Conservation (phyloP, 192 early-diverging fungal genomes). For the Chytriomyces confervae region DNA sequence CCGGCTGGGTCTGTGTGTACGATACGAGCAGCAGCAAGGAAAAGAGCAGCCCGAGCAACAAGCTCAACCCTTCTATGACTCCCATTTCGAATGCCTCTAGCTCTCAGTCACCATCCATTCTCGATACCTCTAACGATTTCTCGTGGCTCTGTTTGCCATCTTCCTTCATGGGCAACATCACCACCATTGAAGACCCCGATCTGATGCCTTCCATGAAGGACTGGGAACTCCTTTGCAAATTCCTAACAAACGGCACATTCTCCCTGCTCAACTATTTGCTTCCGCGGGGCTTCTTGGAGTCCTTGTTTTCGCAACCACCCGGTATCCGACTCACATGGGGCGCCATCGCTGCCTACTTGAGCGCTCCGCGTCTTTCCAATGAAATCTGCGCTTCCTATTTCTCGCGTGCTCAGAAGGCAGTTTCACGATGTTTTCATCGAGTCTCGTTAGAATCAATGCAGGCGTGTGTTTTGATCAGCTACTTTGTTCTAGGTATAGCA, state of each 20-base stretch:
- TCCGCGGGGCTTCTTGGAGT: not conserved
- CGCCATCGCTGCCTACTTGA: not conserved
- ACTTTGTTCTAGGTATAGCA: not conserved
- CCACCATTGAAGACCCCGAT: slow-evolving; percentile 12
- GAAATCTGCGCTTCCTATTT: not conserved
- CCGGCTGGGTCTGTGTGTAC: not conserved
- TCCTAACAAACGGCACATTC: not conserved
- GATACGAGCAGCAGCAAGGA: not conserved
- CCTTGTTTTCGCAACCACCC: not conserved
- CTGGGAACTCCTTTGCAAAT: not conserved
- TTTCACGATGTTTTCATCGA: not conserved
- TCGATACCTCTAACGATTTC: not conserved
- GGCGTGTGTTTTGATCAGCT: not conserved
- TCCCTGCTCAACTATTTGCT: not conserved
- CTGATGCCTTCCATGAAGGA: slow-evolving; percentile 1
- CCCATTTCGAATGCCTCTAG: not conserved
- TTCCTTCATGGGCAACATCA: not conserved
- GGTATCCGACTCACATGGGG: not conserved
- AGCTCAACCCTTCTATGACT: not conserved
- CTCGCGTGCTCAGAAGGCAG: not conserved
- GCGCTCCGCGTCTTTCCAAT: not conserved
- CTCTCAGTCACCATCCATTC: not conserved
- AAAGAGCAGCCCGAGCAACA: not conserved
- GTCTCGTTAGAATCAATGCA: not conserved
- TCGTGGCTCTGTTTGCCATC: not conserved